Evolutionary conservation across 2,329 filamentous ascomycete genomes (phyloP), one percentile per base, ranked within the genome.

Genomic region (Epichloe sp.): DNA sequence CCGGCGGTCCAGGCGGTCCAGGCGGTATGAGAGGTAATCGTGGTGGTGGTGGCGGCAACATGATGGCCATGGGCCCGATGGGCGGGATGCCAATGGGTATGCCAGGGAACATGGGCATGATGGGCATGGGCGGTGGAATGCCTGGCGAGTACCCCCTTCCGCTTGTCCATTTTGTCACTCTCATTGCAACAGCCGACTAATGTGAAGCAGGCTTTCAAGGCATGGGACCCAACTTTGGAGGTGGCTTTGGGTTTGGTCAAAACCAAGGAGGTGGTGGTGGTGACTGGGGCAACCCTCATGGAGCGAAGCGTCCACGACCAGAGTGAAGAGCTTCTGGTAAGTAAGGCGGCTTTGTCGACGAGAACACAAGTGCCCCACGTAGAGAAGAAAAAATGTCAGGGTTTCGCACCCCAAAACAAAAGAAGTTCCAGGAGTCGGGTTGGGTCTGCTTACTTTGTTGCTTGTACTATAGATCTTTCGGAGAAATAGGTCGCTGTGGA

Each of bases 241-340:
- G 83, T 38, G 80, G 75, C 52, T 89, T 88, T 11, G 62, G 61
- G 70, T 91, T 88, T 65, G 72, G 74, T 46, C 70, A 65, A 53
- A 69, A 74, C 59, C 75, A 76, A 56, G 65, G 66, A 34, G 69
- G 70, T n/a, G 44, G 31, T 5, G 44, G 68, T 51, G 69, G 81
- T 52, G 82, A 83, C 51, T 81, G 80, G 67, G 86, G 86, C 74
- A 91, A 91, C 61, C 87, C 87, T 5, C 87, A 91, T 58, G 86
- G 86, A 34, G 82, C 83, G 3, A 93, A 93, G 71, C 76, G 87
- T 57, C 83, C 85, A 57, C 78, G 87, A 55, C 85, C 86, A 54
- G 87, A 90, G 63, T 77, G 72, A 65, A 37, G 40, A 46, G 47
- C 38, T 47, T 14, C 26, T 17, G 41, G 51, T 49, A 17, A 8